Percentiles rank a stretch among this genome's conserved stretches.
Conservation (phyloP, 257 asterid species). For the Echium plantagineum region DNA sequence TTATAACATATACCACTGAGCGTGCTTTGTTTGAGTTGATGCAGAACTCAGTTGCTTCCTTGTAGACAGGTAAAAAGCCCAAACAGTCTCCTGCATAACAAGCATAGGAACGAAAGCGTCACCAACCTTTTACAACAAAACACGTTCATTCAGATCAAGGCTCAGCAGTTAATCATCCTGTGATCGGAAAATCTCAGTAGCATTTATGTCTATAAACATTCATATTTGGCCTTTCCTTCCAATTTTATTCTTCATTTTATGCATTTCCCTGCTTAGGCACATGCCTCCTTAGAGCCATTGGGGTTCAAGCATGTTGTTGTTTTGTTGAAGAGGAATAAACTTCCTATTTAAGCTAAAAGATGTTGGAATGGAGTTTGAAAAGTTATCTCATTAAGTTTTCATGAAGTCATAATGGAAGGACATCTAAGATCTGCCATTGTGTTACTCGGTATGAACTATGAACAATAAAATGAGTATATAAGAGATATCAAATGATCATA, state of each 20-base stretch:
- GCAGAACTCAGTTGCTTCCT: constrained; percentile 37
- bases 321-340: neutral
- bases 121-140: constrained; percentile 24
- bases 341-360: neutral
- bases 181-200: neutral
- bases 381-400: neutral
- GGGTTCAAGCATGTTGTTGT: too few species aligned
- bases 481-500: neutral
- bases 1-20: constrained; percentile 23
- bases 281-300: too few species aligned
- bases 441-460: neutral
- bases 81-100: constrained; percentile 40
- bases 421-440: too few species aligned
- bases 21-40: constrained; percentile 19
- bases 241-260: too few species aligned
- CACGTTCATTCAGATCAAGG: constrained; percentile 28
- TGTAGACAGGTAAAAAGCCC: constrained; percentile 30
- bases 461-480: neutral
- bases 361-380: neutral
- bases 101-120: constrained; percentile 9
- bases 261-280: too few species aligned
- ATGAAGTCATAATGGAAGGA: neutral
- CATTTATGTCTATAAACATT: too few species aligned
- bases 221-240: too few species aligned
- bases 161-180: constrained; percentile 15